A percentile compares a stretch with the other conserved stretches of the same genome.
These are phyloP conservation scores for Penicillium sp. DNA, from an alignment of 2,329 filamentous ascomycete species.

Conservation along the genomic window DNA sequence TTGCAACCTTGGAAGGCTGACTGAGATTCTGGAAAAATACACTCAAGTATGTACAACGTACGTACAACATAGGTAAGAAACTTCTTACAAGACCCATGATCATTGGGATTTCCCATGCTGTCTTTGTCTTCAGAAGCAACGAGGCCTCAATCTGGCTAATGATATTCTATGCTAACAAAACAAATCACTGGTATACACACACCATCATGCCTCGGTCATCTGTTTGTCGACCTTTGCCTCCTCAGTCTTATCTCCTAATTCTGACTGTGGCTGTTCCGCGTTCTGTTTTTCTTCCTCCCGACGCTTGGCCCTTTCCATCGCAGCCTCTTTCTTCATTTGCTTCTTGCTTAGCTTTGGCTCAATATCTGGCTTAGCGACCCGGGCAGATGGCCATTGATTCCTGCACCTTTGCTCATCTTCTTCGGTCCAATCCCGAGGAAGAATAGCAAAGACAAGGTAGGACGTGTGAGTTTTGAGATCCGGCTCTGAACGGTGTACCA, in stretches of 20 bases:
- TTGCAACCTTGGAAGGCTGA: too few relatives aligned
- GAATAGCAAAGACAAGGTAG: conserved; percentile 89
- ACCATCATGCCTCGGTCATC: not conserved
- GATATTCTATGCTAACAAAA: not conserved
- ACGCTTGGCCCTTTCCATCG: conserved; percentile 43
- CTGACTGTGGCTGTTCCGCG: conserved; percentile 8
- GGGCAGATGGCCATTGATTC: conserved; percentile 64
- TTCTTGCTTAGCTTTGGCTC: conserved; percentile 38
- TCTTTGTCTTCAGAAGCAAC: not conserved
- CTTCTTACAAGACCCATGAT: not conserved
- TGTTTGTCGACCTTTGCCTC: not conserved
- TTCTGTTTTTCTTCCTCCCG: conserved; percentile 18
- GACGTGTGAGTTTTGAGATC: conserved; percentile 95
- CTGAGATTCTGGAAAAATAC: too few relatives aligned
- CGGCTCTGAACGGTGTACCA: conserved; percentile 77
- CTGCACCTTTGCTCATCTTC: conserved; percentile 72
- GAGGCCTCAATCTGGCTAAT: not conserved
- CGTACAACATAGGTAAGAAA: too few relatives aligned
- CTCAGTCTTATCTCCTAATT: not conserved
- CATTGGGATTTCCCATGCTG: not conserved
- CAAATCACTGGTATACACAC: conserved; percentile 2
- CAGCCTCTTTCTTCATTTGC: conserved; percentile 43
- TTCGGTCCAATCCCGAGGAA: conserved; percentile 82
- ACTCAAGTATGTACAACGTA: too few relatives aligned
- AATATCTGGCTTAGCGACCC: conserved; percentile 40